phyloP scores from a whole-genome alignment of 371 early-diverging fungal genomes.

The Mortierella sp. region DNA sequence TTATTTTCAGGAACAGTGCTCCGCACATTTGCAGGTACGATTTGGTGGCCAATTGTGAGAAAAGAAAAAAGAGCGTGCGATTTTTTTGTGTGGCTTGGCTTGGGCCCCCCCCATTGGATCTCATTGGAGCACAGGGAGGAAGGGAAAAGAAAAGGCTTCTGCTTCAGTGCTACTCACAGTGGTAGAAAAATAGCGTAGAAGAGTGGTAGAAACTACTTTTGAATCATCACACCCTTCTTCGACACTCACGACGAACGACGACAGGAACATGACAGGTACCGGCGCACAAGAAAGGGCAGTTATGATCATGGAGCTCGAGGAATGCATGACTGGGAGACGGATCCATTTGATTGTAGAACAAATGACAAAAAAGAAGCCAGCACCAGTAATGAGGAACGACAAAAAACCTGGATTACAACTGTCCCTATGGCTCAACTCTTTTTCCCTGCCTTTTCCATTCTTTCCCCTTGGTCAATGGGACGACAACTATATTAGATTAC shows the following conservation, averaged over 20 bases:
- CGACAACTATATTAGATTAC: constrained; percentile 68
- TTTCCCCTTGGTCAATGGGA: not conserved
- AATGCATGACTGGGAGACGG: not conserved
- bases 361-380: not conserved
- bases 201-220: not conserved
- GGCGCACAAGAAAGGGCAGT: not conserved
- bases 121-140: constrained; percentile 18
- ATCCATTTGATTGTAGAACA: not conserved
- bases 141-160: no score
- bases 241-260: not conserved
- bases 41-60: not conserved
- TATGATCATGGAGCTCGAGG: not conserved
- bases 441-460: not conserved
- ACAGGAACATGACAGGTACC: constrained; percentile 13
- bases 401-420: not conserved
- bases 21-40: no score
- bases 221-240: constrained; percentile 3
- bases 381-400: not conserved
- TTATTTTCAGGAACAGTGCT: not conserved
- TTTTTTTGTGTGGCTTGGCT: constrained; percentile 27
- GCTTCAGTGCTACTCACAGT: not conserved
- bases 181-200: not conserved
- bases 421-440: not conserved
- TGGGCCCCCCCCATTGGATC: constrained; percentile 15
- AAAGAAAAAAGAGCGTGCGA: not conserved